Evolutionary conservation across 2,329 filamentous ascomycete genomes (phyloP).

Genomic region (Aspergillus sojae): DNA sequence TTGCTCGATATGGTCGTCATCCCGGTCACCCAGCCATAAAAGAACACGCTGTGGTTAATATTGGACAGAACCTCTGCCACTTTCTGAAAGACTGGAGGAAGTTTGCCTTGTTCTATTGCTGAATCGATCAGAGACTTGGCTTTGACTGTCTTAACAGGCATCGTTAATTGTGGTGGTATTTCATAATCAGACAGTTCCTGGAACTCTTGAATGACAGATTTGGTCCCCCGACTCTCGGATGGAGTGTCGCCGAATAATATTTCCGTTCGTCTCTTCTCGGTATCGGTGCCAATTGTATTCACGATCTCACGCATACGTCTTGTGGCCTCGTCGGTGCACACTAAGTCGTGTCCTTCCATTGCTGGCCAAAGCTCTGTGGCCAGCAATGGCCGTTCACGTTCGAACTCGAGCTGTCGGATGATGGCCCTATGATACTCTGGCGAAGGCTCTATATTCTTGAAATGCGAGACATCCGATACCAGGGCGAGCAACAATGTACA

Average conservation of each 20-base stretch:
- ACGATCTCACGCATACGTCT: conserved; percentile 69
- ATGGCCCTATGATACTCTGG: conserved; percentile 64
- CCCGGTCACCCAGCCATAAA: conserved; percentile 68
- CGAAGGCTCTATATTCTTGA: conserved; percentile 44
- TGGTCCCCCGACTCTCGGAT: conserved; percentile 34
- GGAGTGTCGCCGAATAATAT: conserved; percentile 59
- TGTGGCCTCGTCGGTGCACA: conserved; percentile 69
- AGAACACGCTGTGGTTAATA: conserved; percentile 71
- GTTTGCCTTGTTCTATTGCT: conserved; percentile 36
- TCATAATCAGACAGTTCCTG: conserved; percentile 56
- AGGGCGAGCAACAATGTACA: conserved; percentile 71
- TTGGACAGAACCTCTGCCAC: conserved; percentile 55
- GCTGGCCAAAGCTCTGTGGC: conserved; percentile 65
- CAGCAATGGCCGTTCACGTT: conserved; percentile 63
- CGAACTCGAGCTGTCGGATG: conserved; percentile 65
- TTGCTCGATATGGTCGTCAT: conserved; percentile 73
- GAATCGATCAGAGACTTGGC: conserved; percentile 46
- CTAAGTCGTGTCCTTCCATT: conserved; percentile 57
- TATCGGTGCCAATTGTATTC: conserved; percentile 62
- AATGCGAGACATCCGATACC: conserved; percentile 73
- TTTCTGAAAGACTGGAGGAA: conserved; percentile 49
- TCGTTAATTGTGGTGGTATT: conserved; percentile 56
- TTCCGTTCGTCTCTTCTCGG: conserved; percentile 61
- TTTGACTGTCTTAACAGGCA: conserved; percentile 63
- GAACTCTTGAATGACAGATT: conserved; percentile 39